Evolutionary conservation across 1,284 basidiomycete species (phyloP), one percentile per base, ranked within the genome.

Genomic region (Pseudozyma pruni): DNA sequence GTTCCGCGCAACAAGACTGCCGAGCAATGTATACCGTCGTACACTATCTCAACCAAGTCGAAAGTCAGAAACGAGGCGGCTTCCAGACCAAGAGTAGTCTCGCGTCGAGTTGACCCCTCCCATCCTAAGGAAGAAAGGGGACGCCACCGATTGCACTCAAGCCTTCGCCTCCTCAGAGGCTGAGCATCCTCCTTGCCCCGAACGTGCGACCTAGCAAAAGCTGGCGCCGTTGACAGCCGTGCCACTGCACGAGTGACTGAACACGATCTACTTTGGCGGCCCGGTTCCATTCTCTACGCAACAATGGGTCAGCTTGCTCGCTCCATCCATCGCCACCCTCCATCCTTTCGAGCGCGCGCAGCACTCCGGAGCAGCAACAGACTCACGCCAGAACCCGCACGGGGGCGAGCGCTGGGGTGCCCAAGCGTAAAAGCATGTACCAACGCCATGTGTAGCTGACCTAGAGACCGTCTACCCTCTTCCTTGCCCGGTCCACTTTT

Each of bases 81-180:
- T 67, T 61, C 58, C 74, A 75, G 74, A 60, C 63, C 71, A 70
- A 79, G 76, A 79, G 76, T 79, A 79, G 76, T 79, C 76, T 70
- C 76, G 76, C 76, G 74, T 79, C 75, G 76, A 79, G 76, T 79
- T 79, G 64, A 27, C 69, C 52, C 76, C 49, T 50, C 27, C 19
- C 38, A 44, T 17, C 14, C 22, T n/a, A 9, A 22, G 23, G 17
- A 10, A 38, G 32, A 53, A 14, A 50, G 54, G 75, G 69, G 69
- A 64, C 64, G 76, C 76, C 76, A 77, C 74, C 67, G 75, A 79
- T 79, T 79, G 76, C 76, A 79, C 76, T 79, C 72, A 79, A 79
- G 76, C 76, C 67, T 70, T 64, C 53, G 29, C 53, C 59, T 38
- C 54, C 11, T 6, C 22, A 49, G 48, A 60, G 47, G 54, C 43